Percentiles rank a stretch among this genome's conserved stretches.
Conservation (phyloP, 164 flowering plant species). For the Vitis amurensis region DNA sequence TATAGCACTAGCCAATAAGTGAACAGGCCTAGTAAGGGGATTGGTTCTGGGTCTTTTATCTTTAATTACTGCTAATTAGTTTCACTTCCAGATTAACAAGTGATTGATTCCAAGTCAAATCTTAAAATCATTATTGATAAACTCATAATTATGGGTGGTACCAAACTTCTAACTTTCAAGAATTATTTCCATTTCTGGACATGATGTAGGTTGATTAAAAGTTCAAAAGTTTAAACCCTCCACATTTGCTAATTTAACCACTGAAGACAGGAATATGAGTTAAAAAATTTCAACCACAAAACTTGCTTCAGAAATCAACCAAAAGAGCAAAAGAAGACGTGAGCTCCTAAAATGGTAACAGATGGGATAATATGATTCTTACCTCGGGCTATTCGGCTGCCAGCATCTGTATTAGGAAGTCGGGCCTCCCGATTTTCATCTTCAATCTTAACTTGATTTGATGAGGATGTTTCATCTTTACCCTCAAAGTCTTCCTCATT, state of each 20-base stretch:
- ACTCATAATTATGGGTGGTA: too few relatives aligned
- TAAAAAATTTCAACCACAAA: background rate
- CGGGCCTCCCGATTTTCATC: too few relatives aligned
- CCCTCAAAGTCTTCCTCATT: too few relatives aligned
- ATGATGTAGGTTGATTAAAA: background rate
- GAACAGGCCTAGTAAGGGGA: background rate
- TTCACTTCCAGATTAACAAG: background rate
- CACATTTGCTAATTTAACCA: background rate
- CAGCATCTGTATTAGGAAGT: too few relatives aligned
- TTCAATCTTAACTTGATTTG: too few relatives aligned
- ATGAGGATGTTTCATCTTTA: too few relatives aligned
- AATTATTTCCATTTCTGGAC: background rate
- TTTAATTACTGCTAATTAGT: background rate
- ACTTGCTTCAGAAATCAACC: background rate
- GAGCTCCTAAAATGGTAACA: background rate
- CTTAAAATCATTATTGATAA: background rate
- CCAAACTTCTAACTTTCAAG: background rate
- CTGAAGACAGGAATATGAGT: background rate
- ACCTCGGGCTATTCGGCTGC: constrained; percentile 50
- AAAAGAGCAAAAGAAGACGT: background rate
- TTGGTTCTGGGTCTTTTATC: background rate
- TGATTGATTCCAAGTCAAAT: background rate
- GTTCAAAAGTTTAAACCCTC: background rate
- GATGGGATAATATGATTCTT: constrained; percentile 20
- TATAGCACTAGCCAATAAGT: background rate